Evolutionary conservation across 2,329 filamentous ascomycete species (phyloP).

Genomic region (Tolypocladium sp.): DNA sequence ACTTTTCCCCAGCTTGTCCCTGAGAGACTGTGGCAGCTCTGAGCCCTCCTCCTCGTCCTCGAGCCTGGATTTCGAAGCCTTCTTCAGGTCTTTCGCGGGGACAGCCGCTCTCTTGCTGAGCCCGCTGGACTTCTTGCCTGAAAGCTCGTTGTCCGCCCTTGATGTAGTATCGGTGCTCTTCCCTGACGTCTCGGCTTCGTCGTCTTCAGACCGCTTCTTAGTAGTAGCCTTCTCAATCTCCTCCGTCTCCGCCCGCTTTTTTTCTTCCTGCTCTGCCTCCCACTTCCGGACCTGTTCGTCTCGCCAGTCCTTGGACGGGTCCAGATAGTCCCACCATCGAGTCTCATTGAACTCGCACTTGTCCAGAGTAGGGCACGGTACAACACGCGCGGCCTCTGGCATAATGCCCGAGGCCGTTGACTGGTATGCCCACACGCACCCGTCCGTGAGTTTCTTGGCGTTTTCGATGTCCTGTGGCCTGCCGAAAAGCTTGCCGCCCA

Average conservation of each 20-base stretch:
- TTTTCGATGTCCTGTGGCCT: conserved; percentile 51
- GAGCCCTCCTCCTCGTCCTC: conserved; percentile 16
- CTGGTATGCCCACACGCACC: conserved; percentile 62
- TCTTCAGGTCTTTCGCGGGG: conserved; percentile 4
- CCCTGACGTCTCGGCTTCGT: neutral
- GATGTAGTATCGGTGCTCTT: neutral
- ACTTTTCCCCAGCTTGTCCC: conserved; percentile 16
- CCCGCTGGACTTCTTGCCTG: neutral
- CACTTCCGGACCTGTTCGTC: conserved; percentile 34
- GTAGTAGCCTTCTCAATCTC: neutral
- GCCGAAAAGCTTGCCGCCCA: conserved; percentile 55
- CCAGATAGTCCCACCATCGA: conserved; percentile 38
- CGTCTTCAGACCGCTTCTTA: neutral
- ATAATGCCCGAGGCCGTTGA: conserved; percentile 52
- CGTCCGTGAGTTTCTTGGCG: conserved; percentile 54
- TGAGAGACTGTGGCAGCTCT: conserved; percentile 21
- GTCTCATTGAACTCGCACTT: conserved; percentile 44
- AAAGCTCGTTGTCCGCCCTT: neutral
- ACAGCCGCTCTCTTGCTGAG: conserved; percentile 9
- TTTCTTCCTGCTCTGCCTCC: conserved; percentile 28
- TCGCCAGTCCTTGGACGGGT: conserved; percentile 34
- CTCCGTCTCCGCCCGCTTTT: conserved; percentile 16
- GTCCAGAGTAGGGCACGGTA: conserved; percentile 36
- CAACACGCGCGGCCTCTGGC: conserved; percentile 42
- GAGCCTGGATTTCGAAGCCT: conserved; percentile 7